Conservation (phyloP, 345 rosid genomes). For the rapeseed (Brassica napus) region DNA sequence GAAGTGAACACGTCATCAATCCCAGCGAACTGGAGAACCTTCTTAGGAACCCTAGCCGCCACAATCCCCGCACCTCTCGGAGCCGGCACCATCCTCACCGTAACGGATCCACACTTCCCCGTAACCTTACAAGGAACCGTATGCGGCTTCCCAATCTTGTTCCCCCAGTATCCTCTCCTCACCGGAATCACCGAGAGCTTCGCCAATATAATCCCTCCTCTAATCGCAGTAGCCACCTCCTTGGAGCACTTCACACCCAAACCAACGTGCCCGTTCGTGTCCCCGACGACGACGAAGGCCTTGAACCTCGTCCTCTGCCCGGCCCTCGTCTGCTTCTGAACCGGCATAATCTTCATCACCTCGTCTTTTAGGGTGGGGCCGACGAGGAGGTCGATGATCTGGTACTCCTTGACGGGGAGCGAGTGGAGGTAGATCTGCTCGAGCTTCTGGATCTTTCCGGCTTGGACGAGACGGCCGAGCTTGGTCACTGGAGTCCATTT, state of each 20-base stretch:
- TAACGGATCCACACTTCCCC: slow-evolving; percentile 78
- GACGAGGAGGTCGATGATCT: slow-evolving; percentile 70
- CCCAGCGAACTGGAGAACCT: slow-evolving; percentile 81
- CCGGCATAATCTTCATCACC: slow-evolving; percentile 94
- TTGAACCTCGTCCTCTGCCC: slow-evolving; percentile 83
- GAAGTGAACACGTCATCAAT: slow-evolving; percentile 88
- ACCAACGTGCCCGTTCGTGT: slow-evolving; percentile 71
- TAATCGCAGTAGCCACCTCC: slow-evolving; percentile 78
- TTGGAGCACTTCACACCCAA: slow-evolving; percentile 81
- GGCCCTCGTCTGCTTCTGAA: slow-evolving; percentile 87
- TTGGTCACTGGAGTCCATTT: slow-evolving; percentile 91
- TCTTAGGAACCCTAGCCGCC: slow-evolving; percentile 87
- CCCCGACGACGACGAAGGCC: slow-evolving; percentile 81
- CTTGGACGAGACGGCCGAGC: slow-evolving; percentile 77
- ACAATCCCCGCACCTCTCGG: slow-evolving; percentile 86
- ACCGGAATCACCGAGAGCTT: slow-evolving; percentile 76
- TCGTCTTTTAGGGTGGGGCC: slow-evolving; percentile 81
- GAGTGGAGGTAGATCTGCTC: slow-evolving; percentile 89
- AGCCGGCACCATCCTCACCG: slow-evolving; percentile 88
- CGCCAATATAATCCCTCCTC: slow-evolving; percentile 74
- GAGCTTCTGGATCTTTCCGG: slow-evolving; percentile 46
- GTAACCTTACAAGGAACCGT: slow-evolving; percentile 87
- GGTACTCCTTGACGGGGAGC: slow-evolving; percentile 86
- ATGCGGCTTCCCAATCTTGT: slow-evolving; percentile 84
- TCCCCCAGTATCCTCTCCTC: slow-evolving; percentile 89